phyloP scores from a whole-genome alignment of 176 grass and related monocot genomes.

The Rhipidocladum racemiflorum region DNA sequence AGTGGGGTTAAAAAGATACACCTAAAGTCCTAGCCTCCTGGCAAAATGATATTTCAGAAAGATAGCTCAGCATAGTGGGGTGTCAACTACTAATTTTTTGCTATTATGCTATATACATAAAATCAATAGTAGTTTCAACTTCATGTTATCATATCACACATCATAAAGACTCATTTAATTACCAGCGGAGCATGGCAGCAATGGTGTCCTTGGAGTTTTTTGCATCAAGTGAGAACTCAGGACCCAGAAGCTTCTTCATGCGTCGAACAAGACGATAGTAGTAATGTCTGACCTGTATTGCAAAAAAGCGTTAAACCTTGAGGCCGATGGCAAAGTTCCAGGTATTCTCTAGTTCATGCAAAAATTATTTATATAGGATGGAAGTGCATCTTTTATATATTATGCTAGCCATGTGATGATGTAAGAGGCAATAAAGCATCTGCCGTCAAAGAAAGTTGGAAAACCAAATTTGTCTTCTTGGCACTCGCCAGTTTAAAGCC shows the following conservation, averaged over 20 bases:
- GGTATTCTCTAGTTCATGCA: not conserved
- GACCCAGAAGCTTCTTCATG: slow-evolving; percentile 96
- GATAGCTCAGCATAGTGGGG: not conserved
- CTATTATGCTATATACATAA: not conserved
- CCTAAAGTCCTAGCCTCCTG: not conserved
- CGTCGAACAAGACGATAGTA: slow-evolving; percentile 96
- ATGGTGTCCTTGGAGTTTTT: slow-evolving; percentile 97
- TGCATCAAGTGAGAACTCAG: slow-evolving; percentile 88
- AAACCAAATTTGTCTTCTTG: not conserved
- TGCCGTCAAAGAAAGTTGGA: not conserved
- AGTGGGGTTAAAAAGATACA: not conserved
- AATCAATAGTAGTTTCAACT: not conserved
- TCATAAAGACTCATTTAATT: slow-evolving; percentile 41
- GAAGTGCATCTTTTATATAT: not conserved
- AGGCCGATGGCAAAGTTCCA: not conserved
- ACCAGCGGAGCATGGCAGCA: slow-evolving; percentile 99
- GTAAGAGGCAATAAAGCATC: slow-evolving; percentile 22
- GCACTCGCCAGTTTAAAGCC: not conserved
- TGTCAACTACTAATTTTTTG: slow-evolving; percentile 21
- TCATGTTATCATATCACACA: slow-evolving; percentile 7
- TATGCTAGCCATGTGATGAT: slow-evolving; percentile 2
- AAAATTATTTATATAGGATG: slow-evolving; percentile 14
- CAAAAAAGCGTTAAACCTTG: slow-evolving; percentile 20
- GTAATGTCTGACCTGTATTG: slow-evolving; percentile 95
- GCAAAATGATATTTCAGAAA: not conserved